A percentile compares a stretch with the other conserved stretches of the same genome.
phyloP scores from a whole-genome alignment of 73 alveolate genomes.

The Paramecium bursaria region DNA sequence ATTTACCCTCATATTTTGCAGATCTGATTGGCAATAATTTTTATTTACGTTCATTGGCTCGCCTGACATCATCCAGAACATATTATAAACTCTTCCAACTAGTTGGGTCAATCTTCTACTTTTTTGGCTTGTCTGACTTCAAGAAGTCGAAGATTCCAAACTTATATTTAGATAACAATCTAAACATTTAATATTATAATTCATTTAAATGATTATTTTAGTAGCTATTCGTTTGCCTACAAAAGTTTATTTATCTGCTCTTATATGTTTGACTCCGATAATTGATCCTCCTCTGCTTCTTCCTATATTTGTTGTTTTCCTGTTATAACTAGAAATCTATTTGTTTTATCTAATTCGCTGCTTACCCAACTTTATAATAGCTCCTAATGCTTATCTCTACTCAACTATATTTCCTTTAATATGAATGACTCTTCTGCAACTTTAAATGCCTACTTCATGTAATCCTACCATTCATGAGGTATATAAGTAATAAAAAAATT shows the following conservation, averaged over 20 bases:
- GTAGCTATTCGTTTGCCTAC: too few species aligned
- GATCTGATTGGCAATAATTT: constrained; percentile 54
- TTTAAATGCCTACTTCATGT: not conserved
- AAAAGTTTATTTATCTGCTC: too few species aligned
- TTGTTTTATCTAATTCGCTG: constrained; percentile 20
- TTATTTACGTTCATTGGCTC: constrained; percentile 45
- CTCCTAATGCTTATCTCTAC: not conserved
- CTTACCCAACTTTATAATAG: not conserved
- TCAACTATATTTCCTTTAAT: not conserved
- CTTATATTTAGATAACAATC: too few species aligned
- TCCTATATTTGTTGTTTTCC: too few species aligned
- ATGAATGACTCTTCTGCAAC: constrained; percentile 48
- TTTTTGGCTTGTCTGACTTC: not conserved
- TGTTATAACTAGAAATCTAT: constrained; percentile 18
- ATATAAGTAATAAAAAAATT: constrained; percentile 7
- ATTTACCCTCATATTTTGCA: constrained; percentile 57
- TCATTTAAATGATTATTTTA: too few species aligned
- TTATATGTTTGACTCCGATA: too few species aligned
- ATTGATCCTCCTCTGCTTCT: too few species aligned
- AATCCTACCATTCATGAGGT: not conserved
- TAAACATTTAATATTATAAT: too few species aligned
- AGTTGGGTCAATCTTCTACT: constrained; percentile 38
- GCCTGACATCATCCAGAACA: constrained; percentile 48
- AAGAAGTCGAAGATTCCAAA: too few species aligned
- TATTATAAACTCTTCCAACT: constrained; percentile 57